Base-by-base conservation (phyloP, 805 yeast genomes). In the Danielozyma ontarioensis region DNA sequence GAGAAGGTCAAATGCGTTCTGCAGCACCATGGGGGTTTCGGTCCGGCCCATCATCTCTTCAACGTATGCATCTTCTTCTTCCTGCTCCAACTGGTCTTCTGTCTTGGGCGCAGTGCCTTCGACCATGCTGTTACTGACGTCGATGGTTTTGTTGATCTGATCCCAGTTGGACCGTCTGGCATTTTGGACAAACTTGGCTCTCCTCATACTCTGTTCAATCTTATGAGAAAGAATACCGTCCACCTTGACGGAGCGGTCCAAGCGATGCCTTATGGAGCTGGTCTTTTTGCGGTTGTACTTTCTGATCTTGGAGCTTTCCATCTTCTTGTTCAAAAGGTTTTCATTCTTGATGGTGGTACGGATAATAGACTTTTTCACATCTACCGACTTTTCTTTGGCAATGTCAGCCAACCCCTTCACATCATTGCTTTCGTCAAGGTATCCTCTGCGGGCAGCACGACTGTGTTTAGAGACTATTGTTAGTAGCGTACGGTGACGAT, bases 81-180 rank as follows among this genome's bases (percentile, higher is more conserved):
- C 55, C 32, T 44, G 54, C 25, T 62, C 62, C 3, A 44, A 32
- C n/a, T 59, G 49, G 19, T 42, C 52, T 14, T 36, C 51, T 7
- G 56, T 43, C 27, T 41, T 35, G 7, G 27, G 34, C 29, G 25
- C 32, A 34, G 2, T 51, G 10, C 26, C 33, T 8, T 29, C 42
- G 6, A 27, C 35, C 29, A 33, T 27, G 25, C 35, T 36, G 30
- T 42, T 44, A 6, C 8, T 10, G 17, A 56, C 54, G 35, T 52
- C 68, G 8, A 78, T 70, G 19, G 56, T 53, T 37, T 71, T 63
- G 50, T 81, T 83, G 34, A 80, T 79, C 28, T 68, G 61, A 31
- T 81, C 88, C 93, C 90, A 83, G 12, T 76, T 80, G 0, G 84
- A 61, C 53, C 80, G 82, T 55, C 93, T 69, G 8, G 81, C 67